Evolutionary conservation across 768 basidiomycete genomes (phyloP).

Genomic region (Hypsizygus marmoreus): DNA sequence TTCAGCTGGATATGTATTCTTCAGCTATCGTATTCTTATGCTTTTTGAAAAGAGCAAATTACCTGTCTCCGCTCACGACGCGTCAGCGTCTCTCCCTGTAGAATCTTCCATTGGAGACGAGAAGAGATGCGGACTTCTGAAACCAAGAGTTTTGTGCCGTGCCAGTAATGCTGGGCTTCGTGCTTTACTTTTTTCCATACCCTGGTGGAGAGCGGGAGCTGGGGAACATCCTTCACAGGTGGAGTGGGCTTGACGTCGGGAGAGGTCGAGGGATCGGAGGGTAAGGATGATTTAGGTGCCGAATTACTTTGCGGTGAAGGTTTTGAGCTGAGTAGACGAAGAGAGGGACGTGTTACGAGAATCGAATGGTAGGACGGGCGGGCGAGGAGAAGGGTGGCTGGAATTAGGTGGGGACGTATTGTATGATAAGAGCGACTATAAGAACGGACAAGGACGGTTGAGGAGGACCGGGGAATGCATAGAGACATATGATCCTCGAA

Average conservation of each 20-base stretch:
- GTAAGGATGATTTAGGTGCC: slow-evolving; percentile 11
- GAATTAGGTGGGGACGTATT: slow-evolving; percentile 27
- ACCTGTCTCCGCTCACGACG: slow-evolving; percentile 94
- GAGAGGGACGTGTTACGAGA: slow-evolving; percentile 18
- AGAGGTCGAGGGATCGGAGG: slow-evolving; percentile 25
- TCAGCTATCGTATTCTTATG: background rate
- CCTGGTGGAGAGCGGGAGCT: slow-evolving; percentile 53
- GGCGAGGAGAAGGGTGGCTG: slow-evolving; percentile 9
- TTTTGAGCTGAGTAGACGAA: slow-evolving; percentile 32
- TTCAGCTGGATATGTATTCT: slow-evolving; percentile 56
- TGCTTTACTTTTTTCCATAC: slow-evolving; percentile 95
- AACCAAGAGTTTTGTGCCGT: slow-evolving; percentile 90
- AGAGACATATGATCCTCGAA: too few relatives aligned
- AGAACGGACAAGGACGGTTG: slow-evolving; percentile 43
- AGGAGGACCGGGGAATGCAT: slow-evolving; percentile 68
- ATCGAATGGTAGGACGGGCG: slow-evolving; percentile 15
- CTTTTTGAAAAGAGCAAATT: slow-evolving; percentile 13
- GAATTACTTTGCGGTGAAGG: slow-evolving; percentile 21
- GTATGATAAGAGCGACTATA: slow-evolving; percentile 31
- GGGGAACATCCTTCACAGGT: slow-evolving; percentile 44
- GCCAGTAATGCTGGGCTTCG: slow-evolving; percentile 96
- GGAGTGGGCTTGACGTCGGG: slow-evolving; percentile 50
- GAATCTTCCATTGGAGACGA: slow-evolving; percentile 86
- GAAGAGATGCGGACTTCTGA: slow-evolving; percentile 91
- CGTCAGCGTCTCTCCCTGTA: slow-evolving; percentile 89